A percentile compares a stretch with the other conserved stretches of the same genome.
These are phyloP conservation scores for Saxophila tyrrhenica DNA, from an alignment of 495 filamentous ascomycete species.

Conservation along the genomic window DNA sequence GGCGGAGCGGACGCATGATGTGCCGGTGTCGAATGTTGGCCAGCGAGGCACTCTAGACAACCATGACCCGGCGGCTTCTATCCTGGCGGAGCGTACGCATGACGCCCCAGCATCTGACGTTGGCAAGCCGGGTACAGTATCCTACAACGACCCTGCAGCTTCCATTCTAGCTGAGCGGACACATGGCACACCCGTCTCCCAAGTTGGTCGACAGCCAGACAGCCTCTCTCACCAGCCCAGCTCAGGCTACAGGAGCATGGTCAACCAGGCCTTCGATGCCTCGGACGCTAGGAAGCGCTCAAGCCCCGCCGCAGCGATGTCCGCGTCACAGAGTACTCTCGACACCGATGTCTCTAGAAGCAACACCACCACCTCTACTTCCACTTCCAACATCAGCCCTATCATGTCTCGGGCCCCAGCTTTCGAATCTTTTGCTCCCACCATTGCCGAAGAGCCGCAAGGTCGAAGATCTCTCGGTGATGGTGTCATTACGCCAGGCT, in stretches of 20 bases:
- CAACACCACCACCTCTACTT: conserved; percentile 48
- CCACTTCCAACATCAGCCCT: conserved; percentile 53
- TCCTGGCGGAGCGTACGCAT: neutral
- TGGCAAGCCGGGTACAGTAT: neutral
- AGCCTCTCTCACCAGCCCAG: conserved; percentile 45
- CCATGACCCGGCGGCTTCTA: neutral
- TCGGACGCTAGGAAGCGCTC: conserved; percentile 21
- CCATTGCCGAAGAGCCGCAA: conserved; percentile 43
- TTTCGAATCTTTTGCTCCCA: conserved; percentile 26
- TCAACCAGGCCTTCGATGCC: conserved; percentile 58
- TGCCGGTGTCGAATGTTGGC: neutral
- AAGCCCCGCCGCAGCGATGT: conserved; percentile 46
- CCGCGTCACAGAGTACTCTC: conserved; percentile 13
- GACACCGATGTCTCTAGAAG: conserved; percentile 40
- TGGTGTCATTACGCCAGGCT: conserved; percentile 39
- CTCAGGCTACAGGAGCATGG: conserved; percentile 51
- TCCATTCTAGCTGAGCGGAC: neutral
- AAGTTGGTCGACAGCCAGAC: conserved; percentile 17
- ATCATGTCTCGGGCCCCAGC: conserved; percentile 49
- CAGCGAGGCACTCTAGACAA: neutral
- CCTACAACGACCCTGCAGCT: neutral
- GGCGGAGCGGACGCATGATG: neutral
- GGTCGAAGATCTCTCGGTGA: neutral
- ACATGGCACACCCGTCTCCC: conserved; percentile 19
- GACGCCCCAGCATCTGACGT: neutral